Base-by-base conservation (phyloP, 2,329 filamentous ascomycete species). In the Xenosphaeropsis pyriputrescens region DNA sequence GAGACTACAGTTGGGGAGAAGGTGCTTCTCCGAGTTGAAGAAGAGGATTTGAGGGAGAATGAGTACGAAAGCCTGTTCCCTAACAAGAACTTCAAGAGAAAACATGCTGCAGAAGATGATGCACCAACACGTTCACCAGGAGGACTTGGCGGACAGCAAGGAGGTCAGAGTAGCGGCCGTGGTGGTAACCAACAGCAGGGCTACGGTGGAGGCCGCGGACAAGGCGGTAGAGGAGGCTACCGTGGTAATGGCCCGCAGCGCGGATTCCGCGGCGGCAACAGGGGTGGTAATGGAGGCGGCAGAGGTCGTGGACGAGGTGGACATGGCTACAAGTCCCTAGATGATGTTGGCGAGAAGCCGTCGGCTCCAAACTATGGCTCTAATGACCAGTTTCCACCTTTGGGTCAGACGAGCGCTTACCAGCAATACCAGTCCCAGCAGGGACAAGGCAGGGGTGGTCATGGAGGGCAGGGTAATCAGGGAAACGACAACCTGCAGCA, bases 1-100 rank as follows among this genome's bases (percentile, higher is more conserved):
- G 84, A 93, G 44, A 86, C 82, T 1, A 75, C 74, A 0, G 84
- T 96, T 1, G 82, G 82, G 14, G 88, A 96, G 60, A 94, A 93
- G 61, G 74, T 85, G 13, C 67, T 91, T 45, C 60, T 96, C 37
- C 72, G 82, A 2, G 78, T 96, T 34, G 85, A 94, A 55, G 67
- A 76, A 37, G 83, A 89, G 44, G 62, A 75, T 36, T 60, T 63
- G 2, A 57, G 61, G 17, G 75, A 81, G 49, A 73, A 72, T 44
- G 70, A 75, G 43, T 76, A 75, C 50, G 75, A 82, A 47, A 72
- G 67, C 49, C 60, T 72, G 14, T 75, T 75, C 45, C 64, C 68
- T 22, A 77, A 71, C 50, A 79, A 70, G 51, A 58, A 62, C 29
- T 60, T 68, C 40, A 79, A 78, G 58, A 64, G 74, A 38, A 78